These are phyloP conservation scores for Cystofilobasidium macerans DNA, from an alignment of 768 basidiomycete species.

Conservation along the genomic window DNA sequence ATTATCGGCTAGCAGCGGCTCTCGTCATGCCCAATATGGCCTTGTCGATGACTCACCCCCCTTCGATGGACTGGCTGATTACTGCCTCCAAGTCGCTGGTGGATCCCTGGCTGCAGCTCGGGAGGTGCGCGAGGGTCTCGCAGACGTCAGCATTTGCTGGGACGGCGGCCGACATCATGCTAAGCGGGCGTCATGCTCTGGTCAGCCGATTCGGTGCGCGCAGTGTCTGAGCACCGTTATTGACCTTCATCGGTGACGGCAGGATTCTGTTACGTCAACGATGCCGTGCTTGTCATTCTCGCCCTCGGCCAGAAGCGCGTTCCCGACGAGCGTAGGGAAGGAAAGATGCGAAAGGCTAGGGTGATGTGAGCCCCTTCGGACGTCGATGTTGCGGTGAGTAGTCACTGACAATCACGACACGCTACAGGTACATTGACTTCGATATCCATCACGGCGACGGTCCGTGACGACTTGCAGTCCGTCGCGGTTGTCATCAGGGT, in stretches of 20 bases:
- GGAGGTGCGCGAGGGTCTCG: slow-evolving; percentile 46
- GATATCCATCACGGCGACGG: slow-evolving; percentile 65
- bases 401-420: slow-evolving; percentile 29
- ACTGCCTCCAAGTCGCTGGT: slow-evolving; percentile 62
- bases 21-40: slow-evolving; percentile 5
- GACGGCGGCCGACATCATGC: slow-evolving; percentile 65
- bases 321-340: background rate
- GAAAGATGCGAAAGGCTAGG: slow-evolving; percentile 10
- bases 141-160: slow-evolving; percentile 69
- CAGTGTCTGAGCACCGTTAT: slow-evolving; percentile 53
- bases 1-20: background rate
- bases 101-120: slow-evolving; percentile 64
- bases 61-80: slow-evolving; percentile 58
- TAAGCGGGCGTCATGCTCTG: background rate
- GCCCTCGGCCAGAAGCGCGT: slow-evolving; percentile 42
- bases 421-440: slow-evolving; percentile 77
- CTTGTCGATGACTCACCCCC: slow-evolving; percentile 63
- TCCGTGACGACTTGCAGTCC: background rate
- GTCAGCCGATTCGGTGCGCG: background rate
- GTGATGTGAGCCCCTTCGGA: slow-evolving; percentile 39
- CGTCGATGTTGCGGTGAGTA: too few species aligned
- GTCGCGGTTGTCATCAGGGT: background rate
- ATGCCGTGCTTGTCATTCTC: slow-evolving; percentile 71
- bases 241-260: slow-evolving; percentile 64
- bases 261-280: slow-evolving; percentile 91